Base-by-base conservation (phyloP, 75 land plant genomes). In the Pseudotsuga menziesii region DNA sequence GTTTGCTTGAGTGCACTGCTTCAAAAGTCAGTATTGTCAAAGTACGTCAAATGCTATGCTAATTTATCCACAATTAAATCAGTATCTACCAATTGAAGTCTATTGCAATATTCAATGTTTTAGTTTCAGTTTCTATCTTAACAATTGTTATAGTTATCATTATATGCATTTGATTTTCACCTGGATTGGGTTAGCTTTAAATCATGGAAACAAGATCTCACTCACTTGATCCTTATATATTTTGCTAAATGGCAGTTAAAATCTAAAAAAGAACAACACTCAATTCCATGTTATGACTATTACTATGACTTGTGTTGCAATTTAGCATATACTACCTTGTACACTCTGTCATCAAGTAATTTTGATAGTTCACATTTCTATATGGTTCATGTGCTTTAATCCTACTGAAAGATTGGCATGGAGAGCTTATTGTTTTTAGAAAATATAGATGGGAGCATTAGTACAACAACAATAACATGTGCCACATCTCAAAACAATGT, bases 261-360 rank as follows among this genome's bases (percentile, higher is more conserved):
- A 23, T 39, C 44, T 4, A 35, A 64, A 17, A n/a, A 22, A 25
- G 81, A 81, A 75, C 57, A 78, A 59, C 82, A 79, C 56, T 39
- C 61, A 32, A 75, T 81, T 72, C 85, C 85, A 25, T 78, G 75
- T 57, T 87, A 85, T 75, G 89, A 91, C 64, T 96, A 77, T 77
- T 96, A 94, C 74, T 93, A 85, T 89, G 99, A 96, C 75, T 92
- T 94, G 93, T 85, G 88, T 22, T 96, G 91, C 75, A 84, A 83
- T 66, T 72, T 84, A 60, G 84, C 88, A 0, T 96, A 90, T 71
- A 84, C 97, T 48, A 80, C 95, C 23, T 96, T 96, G 75, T 76
- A 78, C 54, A 80, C 76, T 35, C 61, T 93, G 71, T 67, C 79
- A 39, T 48, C 70, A 59, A 88, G 95, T 90, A 81, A 83, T 81